These are phyloP conservation scores for Stramenopiles sp. DNA, from an alignment of 352 stramenopile species.

Conservation along the genomic window DNA sequence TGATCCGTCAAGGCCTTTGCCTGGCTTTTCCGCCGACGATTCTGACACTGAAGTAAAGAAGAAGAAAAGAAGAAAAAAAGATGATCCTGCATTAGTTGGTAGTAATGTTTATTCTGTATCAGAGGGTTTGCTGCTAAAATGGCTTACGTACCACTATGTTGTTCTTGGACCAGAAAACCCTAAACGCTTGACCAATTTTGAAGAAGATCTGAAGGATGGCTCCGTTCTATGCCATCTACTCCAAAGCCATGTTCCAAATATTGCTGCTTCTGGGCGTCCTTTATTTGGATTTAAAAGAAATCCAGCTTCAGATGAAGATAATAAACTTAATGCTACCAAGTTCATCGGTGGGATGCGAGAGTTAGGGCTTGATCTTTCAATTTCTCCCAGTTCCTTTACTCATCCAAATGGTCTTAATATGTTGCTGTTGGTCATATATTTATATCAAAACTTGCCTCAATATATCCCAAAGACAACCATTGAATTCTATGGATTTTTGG, in stretches of 20 bases:
- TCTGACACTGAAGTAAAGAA: constrained; percentile 17
- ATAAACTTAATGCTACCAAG: not conserved
- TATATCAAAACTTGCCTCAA: constrained; percentile 65
- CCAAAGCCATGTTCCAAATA: constrained; percentile 53
- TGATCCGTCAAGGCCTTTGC: constrained; percentile 19
- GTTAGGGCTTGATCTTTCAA: not conserved
- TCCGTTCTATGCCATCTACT: constrained; percentile 57
- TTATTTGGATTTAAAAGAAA: constrained; percentile 42
- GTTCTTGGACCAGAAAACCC: constrained; percentile 23
- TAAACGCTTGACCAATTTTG: constrained; percentile 24
- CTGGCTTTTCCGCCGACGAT: constrained; percentile 9
- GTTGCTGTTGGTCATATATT: constrained; percentile 57
- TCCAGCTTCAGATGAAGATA: not conserved
- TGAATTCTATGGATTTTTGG: constrained; percentile 63
- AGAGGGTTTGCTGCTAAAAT: constrained; percentile 69
- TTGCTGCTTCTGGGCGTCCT: constrained; percentile 37
- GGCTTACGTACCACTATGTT: constrained; percentile 44
- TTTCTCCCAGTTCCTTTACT: not conserved
- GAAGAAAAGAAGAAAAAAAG: constrained; percentile 16
- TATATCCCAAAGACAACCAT: constrained; percentile 77
- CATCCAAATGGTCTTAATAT: constrained; percentile 39
- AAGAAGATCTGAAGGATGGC: constrained; percentile 32
- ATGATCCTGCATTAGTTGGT: constrained; percentile 23
- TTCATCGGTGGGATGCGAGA: not conserved
- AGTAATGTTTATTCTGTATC: constrained; percentile 73